Evolutionary conservation across 1,284 basidiomycete genomes (phyloP).

Genomic region (Coriolopsis trogii): DNA sequence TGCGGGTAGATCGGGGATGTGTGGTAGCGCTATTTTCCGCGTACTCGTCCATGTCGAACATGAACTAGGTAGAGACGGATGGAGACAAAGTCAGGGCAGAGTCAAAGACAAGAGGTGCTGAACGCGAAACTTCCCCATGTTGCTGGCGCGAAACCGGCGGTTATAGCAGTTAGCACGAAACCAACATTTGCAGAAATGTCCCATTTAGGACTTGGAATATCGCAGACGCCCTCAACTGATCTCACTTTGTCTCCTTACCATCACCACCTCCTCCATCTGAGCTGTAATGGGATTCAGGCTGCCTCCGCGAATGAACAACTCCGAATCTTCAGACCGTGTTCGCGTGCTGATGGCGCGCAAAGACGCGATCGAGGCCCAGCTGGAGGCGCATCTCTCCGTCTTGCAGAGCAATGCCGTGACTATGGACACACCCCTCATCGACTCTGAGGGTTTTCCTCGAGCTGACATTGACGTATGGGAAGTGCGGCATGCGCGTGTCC

Average conservation of each 20-base stretch:
- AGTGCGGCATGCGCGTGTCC: conserved; percentile 72
- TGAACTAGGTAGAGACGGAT: too few relatives aligned
- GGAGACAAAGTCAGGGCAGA: too few relatives aligned
- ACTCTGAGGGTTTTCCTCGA: conserved; percentile 84
- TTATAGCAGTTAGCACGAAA: not conserved
- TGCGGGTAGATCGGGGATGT: conserved; percentile 8
- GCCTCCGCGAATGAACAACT: conserved; percentile 41
- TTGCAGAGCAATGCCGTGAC: conserved; percentile 62
- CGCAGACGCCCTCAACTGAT: too few relatives aligned
- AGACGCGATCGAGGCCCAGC: conserved; percentile 64
- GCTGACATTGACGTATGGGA: conserved; percentile 84
- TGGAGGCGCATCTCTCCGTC: conserved; percentile 61
- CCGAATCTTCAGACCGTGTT: conserved; percentile 51
- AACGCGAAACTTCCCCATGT: too few relatives aligned
- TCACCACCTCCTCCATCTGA: conserved; percentile 3
- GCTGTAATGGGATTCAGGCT: conserved; percentile 49
- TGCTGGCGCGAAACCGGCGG: too few relatives aligned
- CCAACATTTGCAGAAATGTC: not conserved
- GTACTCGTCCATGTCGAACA: conserved; percentile 30
- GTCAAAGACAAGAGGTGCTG: too few relatives aligned
- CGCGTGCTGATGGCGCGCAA: conserved; percentile 63
- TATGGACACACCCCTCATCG: conserved; percentile 75
- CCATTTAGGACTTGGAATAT: not conserved
- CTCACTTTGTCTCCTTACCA: not conserved
- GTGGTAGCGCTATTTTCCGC: conserved; percentile 22